phyloP scores from a whole-genome alignment of 2,329 filamentous ascomycete genomes.

The Venturia aucupariae region DNA sequence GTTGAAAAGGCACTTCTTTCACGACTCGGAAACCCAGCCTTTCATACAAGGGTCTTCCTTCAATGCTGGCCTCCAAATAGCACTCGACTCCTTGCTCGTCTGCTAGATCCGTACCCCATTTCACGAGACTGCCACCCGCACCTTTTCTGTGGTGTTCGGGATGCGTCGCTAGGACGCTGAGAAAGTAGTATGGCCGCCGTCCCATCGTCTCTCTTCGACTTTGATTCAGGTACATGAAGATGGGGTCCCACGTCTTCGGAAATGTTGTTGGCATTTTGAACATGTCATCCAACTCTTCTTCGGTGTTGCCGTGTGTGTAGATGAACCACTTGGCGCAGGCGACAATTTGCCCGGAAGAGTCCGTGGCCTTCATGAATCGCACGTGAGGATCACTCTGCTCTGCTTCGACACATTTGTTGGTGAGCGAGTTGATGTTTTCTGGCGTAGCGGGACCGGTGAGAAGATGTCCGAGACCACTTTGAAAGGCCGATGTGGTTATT shows the following conservation, averaged over 20 bases:
- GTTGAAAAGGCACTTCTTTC: slow-evolving; percentile 9
- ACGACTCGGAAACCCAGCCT: slow-evolving; percentile 4
- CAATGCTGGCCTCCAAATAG: slow-evolving; percentile 7
- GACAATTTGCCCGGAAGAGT: not conserved
- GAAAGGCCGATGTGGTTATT: not conserved
- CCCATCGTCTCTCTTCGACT: slow-evolving; percentile 13
- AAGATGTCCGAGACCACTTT: slow-evolving; percentile 4
- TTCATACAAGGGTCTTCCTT: slow-evolving; percentile 8
- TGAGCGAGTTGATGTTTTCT: not conserved
- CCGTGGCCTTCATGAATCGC: slow-evolving; percentile 1
- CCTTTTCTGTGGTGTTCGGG: slow-evolving; percentile 11
- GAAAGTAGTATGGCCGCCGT: slow-evolving; percentile 8
- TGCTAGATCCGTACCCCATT: slow-evolving; percentile 11
- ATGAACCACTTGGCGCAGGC: slow-evolving; percentile 12
- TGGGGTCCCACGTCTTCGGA: not conserved
- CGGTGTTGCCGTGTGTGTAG: slow-evolving; percentile 5
- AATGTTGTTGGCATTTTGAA: slow-evolving; percentile 11
- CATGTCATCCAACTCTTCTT: slow-evolving; percentile 10
- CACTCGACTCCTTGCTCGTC: slow-evolving; percentile 10
- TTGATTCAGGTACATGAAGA: slow-evolving; percentile 1
- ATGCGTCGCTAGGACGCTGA: slow-evolving; percentile 10
- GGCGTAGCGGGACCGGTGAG: not conserved
- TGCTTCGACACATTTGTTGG: not conserved
- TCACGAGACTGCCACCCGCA: not conserved
- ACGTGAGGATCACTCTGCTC: not conserved